Evolutionary conservation across 768 basidiomycete genomes (phyloP).

Genomic region (Psilocybe tampanensis): DNA sequence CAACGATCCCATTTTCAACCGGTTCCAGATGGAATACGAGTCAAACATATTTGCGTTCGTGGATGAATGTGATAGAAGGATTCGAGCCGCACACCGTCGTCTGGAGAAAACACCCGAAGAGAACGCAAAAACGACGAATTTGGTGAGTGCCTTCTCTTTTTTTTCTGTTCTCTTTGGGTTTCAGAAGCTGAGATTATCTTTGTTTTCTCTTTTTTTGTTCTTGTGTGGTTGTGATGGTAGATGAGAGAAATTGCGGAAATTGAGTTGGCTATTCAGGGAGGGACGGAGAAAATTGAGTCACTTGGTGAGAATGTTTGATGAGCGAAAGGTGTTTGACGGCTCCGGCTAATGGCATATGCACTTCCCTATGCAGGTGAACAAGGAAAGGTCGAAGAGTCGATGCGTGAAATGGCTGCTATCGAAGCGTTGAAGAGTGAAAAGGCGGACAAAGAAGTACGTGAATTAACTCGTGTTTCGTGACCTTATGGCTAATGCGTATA

Average conservation of each 20-base stretch:
- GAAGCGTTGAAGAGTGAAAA: slow-evolving; percentile 98
- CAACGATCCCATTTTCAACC: slow-evolving; percentile 76
- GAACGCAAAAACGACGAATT: slow-evolving; percentile 97
- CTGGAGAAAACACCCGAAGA: slow-evolving; percentile 99
- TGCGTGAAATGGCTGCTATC: slow-evolving; percentile 96
- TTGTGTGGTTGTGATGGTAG: too few species aligned
- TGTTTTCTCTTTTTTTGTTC: slow-evolving; percentile 2
- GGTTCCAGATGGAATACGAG: slow-evolving; percentile 96
- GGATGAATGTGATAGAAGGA: slow-evolving; percentile 97
- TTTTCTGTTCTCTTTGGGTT: neutral
- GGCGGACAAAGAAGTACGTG: slow-evolving; percentile 85
- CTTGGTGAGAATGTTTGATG: slow-evolving; percentile 56
- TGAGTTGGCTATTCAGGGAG: slow-evolving; percentile 97
- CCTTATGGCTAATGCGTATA: slow-evolving; percentile 4
- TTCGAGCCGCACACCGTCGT: slow-evolving; percentile 89
- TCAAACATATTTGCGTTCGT: slow-evolving; percentile 94
- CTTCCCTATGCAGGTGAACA: slow-evolving; percentile 71
- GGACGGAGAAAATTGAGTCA: slow-evolving; percentile 96
- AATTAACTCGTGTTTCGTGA: slow-evolving; percentile 8
- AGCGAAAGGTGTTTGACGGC: slow-evolving; percentile 5
- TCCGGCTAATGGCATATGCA: slow-evolving; percentile 9
- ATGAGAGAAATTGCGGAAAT: slow-evolving; percentile 99
- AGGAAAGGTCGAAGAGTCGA: slow-evolving; percentile 99
- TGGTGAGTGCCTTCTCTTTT: slow-evolving; percentile 50
- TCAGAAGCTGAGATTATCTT: slow-evolving; percentile 7